Conservation (phyloP, 176 grass and related monocot species). For the Urochloa ruziziensis region DNA sequence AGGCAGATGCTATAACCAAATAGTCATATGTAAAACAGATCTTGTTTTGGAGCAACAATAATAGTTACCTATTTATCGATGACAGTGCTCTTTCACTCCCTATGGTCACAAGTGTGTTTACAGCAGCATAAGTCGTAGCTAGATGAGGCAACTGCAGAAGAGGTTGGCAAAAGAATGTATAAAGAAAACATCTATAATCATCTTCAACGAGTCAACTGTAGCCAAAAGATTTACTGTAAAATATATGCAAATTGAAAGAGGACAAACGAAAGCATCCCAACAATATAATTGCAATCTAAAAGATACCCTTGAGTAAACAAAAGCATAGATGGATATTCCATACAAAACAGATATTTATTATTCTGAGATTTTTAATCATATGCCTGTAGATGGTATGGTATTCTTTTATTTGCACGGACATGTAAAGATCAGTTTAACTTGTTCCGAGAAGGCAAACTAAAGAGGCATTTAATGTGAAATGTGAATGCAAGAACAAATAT, state of each 20-base stretch:
- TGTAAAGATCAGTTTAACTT: not conserved
- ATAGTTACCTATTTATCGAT: slow-evolving; percentile 87
- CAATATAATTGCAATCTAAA: slow-evolving; percentile 11
- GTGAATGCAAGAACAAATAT: not conserved
- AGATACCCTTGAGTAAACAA: not conserved
- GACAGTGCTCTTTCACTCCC: slow-evolving; percentile 76
- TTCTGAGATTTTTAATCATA: not conserved
- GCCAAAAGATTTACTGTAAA: not conserved
- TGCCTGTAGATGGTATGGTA: not conserved
- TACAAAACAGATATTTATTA: not conserved
- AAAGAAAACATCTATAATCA: not conserved
- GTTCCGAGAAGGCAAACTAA: not conserved
- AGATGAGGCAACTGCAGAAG: slow-evolving; percentile 81
- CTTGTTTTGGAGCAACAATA: slow-evolving; percentile 7
- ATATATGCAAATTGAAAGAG: not conserved
- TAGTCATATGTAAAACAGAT: slow-evolving; percentile 14
- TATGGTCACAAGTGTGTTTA: slow-evolving; percentile 83
- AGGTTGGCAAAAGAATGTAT: slow-evolving; percentile 1
- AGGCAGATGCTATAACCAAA: slow-evolving; percentile 29
- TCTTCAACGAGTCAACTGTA: slow-evolving; percentile 21
- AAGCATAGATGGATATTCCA: not conserved
- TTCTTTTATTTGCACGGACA: not conserved
- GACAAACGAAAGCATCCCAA: not conserved
- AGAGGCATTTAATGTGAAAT: slow-evolving; percentile 8
- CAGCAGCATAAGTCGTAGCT: slow-evolving; percentile 95